Conservation (phyloP, 2,329 filamentous ascomycete species). For the Pestalotiopsis sp. region DNA sequence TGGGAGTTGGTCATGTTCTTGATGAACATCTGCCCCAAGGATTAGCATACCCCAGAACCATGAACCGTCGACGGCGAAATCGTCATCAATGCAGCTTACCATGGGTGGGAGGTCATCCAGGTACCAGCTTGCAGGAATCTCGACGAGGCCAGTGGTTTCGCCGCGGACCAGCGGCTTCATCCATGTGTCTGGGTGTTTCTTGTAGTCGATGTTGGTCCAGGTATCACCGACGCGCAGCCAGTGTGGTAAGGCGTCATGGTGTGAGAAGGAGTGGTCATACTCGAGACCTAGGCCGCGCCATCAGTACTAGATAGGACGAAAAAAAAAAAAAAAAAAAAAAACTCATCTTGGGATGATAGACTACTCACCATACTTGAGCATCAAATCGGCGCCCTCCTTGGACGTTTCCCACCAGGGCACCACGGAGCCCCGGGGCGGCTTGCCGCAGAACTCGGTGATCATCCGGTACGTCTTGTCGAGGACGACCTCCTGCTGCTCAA, state of each 20-base stretch:
- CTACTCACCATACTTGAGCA: constrained; percentile 60
- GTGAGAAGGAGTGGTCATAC: constrained; percentile 70
- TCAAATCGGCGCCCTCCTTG: constrained; percentile 66
- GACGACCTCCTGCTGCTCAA: constrained; percentile 76
- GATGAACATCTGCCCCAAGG: too few species aligned
- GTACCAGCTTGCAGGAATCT: constrained; percentile 69
- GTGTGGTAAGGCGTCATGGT: constrained; percentile 67
- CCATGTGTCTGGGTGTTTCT: constrained; percentile 62
- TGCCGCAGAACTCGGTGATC: constrained; percentile 71
- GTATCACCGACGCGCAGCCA: constrained; percentile 65
- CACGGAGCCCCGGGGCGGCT: constrained; percentile 71
- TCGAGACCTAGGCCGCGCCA: constrained; percentile 45
- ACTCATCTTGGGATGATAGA: too few species aligned
- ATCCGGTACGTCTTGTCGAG: constrained; percentile 74
- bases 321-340: too few species aligned
- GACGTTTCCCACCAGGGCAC: constrained; percentile 76
- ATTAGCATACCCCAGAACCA: too few species aligned
- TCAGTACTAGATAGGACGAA: too few species aligned
- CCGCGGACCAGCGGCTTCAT: constrained; percentile 68
- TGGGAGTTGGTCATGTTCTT: constrained; percentile 21
- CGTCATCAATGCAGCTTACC: constrained; percentile 47
- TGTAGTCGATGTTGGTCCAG: constrained; percentile 72
- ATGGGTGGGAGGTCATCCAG: constrained; percentile 69
- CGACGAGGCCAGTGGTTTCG: constrained; percentile 62
- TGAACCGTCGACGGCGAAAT: too few species aligned